These are phyloP conservation scores for Hexamita inflata DNA, from an alignment of 208 protist species.

Conservation along the genomic window DNA sequence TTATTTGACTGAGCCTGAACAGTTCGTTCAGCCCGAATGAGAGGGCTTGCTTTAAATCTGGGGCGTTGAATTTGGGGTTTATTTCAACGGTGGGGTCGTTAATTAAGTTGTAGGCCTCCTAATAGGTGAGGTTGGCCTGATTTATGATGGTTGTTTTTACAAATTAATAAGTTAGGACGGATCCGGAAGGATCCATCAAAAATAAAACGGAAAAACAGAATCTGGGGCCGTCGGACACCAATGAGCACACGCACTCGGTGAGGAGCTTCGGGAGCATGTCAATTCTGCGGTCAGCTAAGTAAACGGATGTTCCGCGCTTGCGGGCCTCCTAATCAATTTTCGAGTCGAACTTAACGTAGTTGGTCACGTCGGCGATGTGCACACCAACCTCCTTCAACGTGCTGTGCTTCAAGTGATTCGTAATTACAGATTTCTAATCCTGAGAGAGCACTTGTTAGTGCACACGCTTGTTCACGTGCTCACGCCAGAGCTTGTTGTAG, in stretches of 20 bases:
- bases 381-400: constrained; percentile 84
- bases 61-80: too few relatives aligned
- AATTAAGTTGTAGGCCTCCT: too few relatives aligned
- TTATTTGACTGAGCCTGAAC: constrained; percentile 43
- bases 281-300: constrained; percentile 77
- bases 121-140: too few relatives aligned
- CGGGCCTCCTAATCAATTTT: constrained; percentile 73
- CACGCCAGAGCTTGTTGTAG: too few relatives aligned
- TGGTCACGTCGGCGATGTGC: constrained; percentile 86
- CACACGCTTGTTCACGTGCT: too few relatives aligned
- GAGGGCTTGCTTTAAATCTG: too few relatives aligned
- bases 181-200: constrained; percentile 48
- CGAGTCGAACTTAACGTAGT: constrained; percentile 71
- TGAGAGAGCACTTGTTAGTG: too few relatives aligned
- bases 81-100: too few relatives aligned
- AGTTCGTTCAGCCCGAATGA: background rate
- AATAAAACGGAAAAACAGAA: constrained; percentile 77
- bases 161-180: too few relatives aligned
- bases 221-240: constrained; percentile 64
- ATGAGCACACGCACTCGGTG: constrained; percentile 77
- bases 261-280: constrained; percentile 85
- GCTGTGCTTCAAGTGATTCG: too few relatives aligned
- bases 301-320: constrained; percentile 75
- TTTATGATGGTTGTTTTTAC: too few relatives aligned
- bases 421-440: too few relatives aligned